Conservation (phyloP, 768 basidiomycete genomes). For the Stropharia rugosoannulata region DNA sequence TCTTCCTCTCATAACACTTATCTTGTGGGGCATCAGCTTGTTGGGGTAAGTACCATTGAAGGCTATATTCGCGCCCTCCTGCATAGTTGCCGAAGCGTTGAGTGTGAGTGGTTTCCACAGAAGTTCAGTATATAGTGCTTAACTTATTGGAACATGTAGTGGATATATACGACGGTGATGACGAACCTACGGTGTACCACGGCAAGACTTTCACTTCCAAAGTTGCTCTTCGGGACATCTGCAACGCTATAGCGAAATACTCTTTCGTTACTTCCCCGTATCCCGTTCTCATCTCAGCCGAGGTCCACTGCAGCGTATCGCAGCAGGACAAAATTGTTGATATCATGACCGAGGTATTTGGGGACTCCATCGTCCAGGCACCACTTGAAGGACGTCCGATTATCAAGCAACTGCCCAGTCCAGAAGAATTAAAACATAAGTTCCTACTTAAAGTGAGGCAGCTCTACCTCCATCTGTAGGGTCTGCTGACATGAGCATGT, state of each 20-base stretch:
- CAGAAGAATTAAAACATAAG: constrained; percentile 77
- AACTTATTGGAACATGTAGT: constrained; percentile 55
- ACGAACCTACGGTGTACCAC: constrained; percentile 88
- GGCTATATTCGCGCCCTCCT: constrained; percentile 89
- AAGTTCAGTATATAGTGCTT: constrained; percentile 37
- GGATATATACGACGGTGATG: constrained; percentile 88
- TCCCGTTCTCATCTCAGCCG: constrained; percentile 96
- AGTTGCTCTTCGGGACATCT: constrained; percentile 80
- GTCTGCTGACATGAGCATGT: not conserved
- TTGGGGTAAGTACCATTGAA: constrained; percentile 86
- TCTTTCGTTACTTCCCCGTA: constrained; percentile 93
- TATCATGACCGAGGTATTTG: constrained; percentile 48
- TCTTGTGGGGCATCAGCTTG: constrained; percentile 80
- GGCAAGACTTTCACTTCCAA: constrained; percentile 90
- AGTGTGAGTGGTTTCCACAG: constrained; percentile 60
- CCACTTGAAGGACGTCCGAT: constrained; percentile 41
- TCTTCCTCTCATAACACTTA: constrained; percentile 95
- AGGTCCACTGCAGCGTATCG: constrained; percentile 80
- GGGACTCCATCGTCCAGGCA: constrained; percentile 37
- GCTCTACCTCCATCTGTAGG: not conserved
- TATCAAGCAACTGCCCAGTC: constrained; percentile 75
- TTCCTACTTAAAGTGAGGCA: constrained; percentile 73
- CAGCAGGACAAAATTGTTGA: constrained; percentile 51
- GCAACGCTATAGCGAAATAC: constrained; percentile 85
- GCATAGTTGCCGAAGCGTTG: constrained; percentile 87